Conservation (phyloP, 192 early-diverging fungal species). For the Tieghemiomyces parasiticus region DNA sequence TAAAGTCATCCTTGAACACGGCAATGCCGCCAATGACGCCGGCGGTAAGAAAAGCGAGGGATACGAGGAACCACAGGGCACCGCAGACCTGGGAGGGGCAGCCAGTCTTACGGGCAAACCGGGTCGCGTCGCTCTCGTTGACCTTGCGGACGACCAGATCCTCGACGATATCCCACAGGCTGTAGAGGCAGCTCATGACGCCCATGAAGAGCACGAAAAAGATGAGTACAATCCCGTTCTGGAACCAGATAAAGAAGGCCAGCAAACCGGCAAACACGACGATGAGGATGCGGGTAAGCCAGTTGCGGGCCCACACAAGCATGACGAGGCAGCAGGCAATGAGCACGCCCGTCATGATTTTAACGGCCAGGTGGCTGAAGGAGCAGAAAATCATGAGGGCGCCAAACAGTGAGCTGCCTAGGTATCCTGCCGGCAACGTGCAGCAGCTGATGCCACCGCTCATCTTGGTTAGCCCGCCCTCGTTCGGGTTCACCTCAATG, state of each 20-base stretch:
- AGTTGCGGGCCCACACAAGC: slow-evolving; percentile 80
- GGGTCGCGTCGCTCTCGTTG: slow-evolving; percentile 87
- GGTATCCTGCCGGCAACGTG: slow-evolving; percentile 79
- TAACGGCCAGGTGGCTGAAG: slow-evolving; percentile 77
- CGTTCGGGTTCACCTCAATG: slow-evolving; percentile 82
- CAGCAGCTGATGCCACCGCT: slow-evolving; percentile 67
- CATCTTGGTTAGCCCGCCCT: slow-evolving; percentile 81
- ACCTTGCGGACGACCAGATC: slow-evolving; percentile 80
- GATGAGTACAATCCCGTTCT: slow-evolving; percentile 51
- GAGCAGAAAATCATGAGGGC: slow-evolving; percentile 87
- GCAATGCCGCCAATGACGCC: slow-evolving; percentile 68
- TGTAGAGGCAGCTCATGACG: slow-evolving; percentile 86
- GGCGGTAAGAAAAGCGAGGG: slow-evolving; percentile 59
- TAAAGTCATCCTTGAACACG: slow-evolving; percentile 48
- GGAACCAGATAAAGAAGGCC: slow-evolving; percentile 71
- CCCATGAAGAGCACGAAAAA: slow-evolving; percentile 93
- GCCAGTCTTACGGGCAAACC: slow-evolving; percentile 62
- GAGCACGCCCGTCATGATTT: slow-evolving; percentile 71
- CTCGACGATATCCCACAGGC: slow-evolving; percentile 92
- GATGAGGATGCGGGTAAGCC: slow-evolving; percentile 68
- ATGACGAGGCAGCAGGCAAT: slow-evolving; percentile 67
- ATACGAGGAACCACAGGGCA: slow-evolving; percentile 77
- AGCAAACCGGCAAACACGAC: slow-evolving; percentile 72
- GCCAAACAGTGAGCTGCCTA: slow-evolving; percentile 78
- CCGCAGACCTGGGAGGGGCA: slow-evolving; percentile 80